Evolutionary conservation across 2,329 filamentous ascomycete species (phyloP).

Genomic region (Monosporascus sp.): DNA sequence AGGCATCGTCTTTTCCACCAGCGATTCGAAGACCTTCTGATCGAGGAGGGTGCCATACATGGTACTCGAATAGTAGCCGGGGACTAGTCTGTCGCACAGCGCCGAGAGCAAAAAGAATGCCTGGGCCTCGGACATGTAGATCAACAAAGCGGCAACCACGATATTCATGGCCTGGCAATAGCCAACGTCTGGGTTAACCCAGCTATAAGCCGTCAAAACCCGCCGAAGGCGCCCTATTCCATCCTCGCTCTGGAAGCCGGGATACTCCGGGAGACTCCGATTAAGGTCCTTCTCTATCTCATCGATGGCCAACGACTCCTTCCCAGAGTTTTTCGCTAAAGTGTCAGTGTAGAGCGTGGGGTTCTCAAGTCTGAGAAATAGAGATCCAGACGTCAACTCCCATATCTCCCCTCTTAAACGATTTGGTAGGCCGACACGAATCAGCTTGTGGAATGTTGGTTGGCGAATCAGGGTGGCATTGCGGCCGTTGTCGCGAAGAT

Average conservation of each 20-base stretch:
- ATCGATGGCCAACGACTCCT: constrained; percentile 90
- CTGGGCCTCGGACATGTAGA: constrained; percentile 96
- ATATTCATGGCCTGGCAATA: constrained; percentile 99
- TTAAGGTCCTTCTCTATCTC: constrained; percentile 99
- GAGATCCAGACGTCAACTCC: constrained; percentile 88
- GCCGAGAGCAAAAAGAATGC: constrained; percentile 92
- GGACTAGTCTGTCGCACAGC: constrained; percentile 86
- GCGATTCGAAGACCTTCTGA: constrained; percentile 92
- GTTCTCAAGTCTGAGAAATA: constrained; percentile 81
- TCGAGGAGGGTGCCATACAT: constrained; percentile 98
- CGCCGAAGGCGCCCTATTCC: constrained; percentile 85
- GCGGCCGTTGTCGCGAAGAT: constrained; percentile 88
- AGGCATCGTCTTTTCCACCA: constrained; percentile 99
- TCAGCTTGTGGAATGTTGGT: constrained; percentile 95
- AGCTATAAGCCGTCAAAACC: constrained; percentile 95
- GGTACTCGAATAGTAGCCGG: constrained; percentile 96
- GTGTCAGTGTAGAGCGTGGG: constrained; percentile 82
- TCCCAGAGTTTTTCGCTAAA: constrained; percentile 73
- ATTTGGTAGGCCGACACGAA: constrained; percentile 91
- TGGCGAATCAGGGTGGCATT: constrained; percentile 90
- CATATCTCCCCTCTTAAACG: constrained; percentile 89
- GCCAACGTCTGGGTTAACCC: constrained; percentile 90
- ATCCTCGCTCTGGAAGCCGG: constrained; percentile 93
- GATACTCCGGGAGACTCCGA: constrained; percentile 91
- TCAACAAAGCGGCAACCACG: constrained; percentile 92